Evolutionary conservation across 768 basidiomycete genomes (phyloP), one percentile per base, ranked within the genome.

Genomic region (Hericium erinaceus): DNA sequence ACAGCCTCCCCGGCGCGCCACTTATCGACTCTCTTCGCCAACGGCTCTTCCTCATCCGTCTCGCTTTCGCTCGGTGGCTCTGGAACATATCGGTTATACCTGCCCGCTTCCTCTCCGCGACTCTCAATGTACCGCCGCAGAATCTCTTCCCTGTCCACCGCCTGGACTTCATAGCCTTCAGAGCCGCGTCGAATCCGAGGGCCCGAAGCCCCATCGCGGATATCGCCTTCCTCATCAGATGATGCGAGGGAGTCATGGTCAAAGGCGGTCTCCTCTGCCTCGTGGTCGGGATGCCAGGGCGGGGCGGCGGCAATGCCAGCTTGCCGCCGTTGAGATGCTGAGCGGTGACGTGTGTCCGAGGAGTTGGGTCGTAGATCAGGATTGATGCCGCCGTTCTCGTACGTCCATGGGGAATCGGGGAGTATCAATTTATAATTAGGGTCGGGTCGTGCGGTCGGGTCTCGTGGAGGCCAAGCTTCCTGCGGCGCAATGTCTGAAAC

Each of bases 371-470:
- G 75, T 10, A 95, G 81, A 39, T 74, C 66, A 7, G 94, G 94
- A 66, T 97, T 97, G 13, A 94, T 65, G 13, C 76, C 72, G 18
- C 76, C 86, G 54, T 88, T 86, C 61, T 87, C 84, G 66, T 90
- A 95, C 13, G 92, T 92, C 86, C 93, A 97, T 5, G 94, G 92
- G 5, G 82, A 83, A 22, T 76, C 68, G 1, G 82, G 79, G 38
- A 84, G 77, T 38, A 67, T 69, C 61, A 83, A 77, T 10, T 68
- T 68, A 58, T 74, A 71, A 22, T 68, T 66, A 20, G 69, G 66
- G 59, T 73, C 73, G 38, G 64, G 60, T 38, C 65, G 61, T n/a
- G 67, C 64, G 51, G 67, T 64, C 0, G 85, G 84, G 67, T 93
- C 89, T 39, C 75, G 74, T 5, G 91, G 90, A 18, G 93, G 92